Base-by-base conservation (phyloP, 352 stramenopile species). In the Phytophthora fragariae region DNA sequence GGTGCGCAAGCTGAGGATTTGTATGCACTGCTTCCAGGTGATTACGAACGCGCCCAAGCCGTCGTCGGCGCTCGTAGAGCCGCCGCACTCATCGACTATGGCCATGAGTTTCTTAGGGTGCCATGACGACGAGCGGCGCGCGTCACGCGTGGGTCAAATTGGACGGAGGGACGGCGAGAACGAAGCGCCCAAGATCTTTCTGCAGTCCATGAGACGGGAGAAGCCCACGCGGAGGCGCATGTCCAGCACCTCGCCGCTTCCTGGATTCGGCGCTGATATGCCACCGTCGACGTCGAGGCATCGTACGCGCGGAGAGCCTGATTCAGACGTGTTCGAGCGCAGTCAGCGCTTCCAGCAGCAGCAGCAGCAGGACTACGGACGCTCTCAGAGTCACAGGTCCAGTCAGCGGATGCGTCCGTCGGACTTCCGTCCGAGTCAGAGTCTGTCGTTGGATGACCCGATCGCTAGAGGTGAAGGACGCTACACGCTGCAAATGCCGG, bases 11-110 rank as follows among this genome's bases (percentile, higher is more conserved):
- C 72, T 97, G 12, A 88, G 90, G 29, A 92, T 97, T 35, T 97
- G 90, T 63, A 89, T 95, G 81, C 88, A 90, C 65, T 97, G 90
- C 73, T 97, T 92, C 70, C 83, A 94, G 55, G 37, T 80, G 49
- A 90, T 97, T 65, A 92, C 89, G 29, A 85, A 86, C n/a, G 86
- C 80, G 5, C 74, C 82, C 9, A 87, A 92, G 68, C 68, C 79
- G 5, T 73, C 79, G 47, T 79, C 81, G 21, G 78, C 83, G 1
- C 65, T 92, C 10, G 68, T 86, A 9, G 80, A 92, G 60, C 73
- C 76, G 19, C 80, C 84, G 0, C 81, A 82, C n/a, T 73, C 80
- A 6, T 92, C 86, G 2, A 89, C 82, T 2, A 77, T 81, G 66
- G 74, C 80, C 41, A 70, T 91, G 52, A 92, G 83, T 57, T 76